phyloP scores from a whole-genome alignment of 2,329 filamentous ascomycete species.

The Coniochaeta sp. region DNA sequence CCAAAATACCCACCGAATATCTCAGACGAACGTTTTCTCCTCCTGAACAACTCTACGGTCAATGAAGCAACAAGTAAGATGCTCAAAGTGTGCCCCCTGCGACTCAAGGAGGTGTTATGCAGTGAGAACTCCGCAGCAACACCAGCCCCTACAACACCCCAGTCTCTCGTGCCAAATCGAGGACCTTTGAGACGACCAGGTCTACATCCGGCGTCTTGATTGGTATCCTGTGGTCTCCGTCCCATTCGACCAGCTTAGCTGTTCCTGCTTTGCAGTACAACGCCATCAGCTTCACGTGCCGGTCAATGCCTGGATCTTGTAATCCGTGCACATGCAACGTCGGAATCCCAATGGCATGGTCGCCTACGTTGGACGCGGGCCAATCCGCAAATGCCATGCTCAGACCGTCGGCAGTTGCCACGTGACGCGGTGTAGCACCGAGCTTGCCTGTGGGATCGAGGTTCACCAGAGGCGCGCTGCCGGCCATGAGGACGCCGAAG shows the following conservation, averaged over 20 bases:
- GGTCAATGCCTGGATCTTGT: slow-evolving; percentile 49
- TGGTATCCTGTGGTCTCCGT: slow-evolving; percentile 64
- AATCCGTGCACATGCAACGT: slow-evolving; percentile 64
- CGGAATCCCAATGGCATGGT: slow-evolving; percentile 39
- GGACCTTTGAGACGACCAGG: slow-evolving; percentile 33
- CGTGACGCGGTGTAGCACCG: slow-evolving; percentile 10
- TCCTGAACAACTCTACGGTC: no score
- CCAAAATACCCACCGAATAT: no score
- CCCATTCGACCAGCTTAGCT: slow-evolving; percentile 60
- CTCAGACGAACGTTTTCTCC: no score
- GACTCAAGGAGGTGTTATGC: no score
- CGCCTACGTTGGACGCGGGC: slow-evolving; percentile 29
- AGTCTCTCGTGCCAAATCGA: slow-evolving; percentile 5
- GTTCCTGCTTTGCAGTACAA: slow-evolving; percentile 52
- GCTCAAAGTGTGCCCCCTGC: no score
- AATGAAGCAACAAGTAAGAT: no score
- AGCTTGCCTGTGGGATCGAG: slow-evolving; percentile 32
- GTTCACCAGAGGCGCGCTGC: slow-evolving; percentile 50
- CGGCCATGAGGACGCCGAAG: slow-evolving; percentile 57
- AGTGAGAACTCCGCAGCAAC: neutral
- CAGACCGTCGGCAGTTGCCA: slow-evolving; percentile 9
- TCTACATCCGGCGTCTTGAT: slow-evolving; percentile 61
- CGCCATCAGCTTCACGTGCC: slow-evolving; percentile 48
- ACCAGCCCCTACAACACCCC: neutral
- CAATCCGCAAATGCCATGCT: slow-evolving; percentile 32